Conservation (phyloP, 768 basidiomycete species). For the Psilocybe tampanensis region DNA sequence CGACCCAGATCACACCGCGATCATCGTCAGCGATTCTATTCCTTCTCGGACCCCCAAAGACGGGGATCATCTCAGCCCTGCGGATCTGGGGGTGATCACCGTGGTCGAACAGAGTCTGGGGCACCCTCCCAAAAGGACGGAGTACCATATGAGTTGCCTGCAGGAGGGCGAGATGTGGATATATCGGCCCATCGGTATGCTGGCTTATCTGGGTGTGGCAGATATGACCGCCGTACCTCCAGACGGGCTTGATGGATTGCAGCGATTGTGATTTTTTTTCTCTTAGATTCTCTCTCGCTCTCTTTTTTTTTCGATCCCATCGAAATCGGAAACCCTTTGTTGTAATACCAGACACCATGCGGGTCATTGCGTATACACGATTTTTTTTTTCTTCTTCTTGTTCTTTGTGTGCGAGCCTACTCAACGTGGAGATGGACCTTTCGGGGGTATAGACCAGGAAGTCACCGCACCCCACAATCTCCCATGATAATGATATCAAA, state of each 20-base stretch:
- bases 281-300: no score
- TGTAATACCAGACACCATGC: no score
- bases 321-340: neutral
- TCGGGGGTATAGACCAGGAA: neutral
- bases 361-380: no score
- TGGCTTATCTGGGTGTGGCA: constrained; percentile 30
- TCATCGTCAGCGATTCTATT: constrained; percentile 44
- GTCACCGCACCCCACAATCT: neutral
- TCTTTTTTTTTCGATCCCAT: neutral
- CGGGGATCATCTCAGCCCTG: constrained; percentile 36
- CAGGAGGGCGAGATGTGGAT: constrained; percentile 59
- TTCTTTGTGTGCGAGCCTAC: neutral
- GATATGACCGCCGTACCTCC: constrained; percentile 25
- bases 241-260: constrained; percentile 15
- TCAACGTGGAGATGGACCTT: neutral
- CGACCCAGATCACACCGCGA: constrained; percentile 57
- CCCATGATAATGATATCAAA: neutral
- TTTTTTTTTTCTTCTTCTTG: no score
- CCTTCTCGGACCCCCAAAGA: constrained; percentile 32
- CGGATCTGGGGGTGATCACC: constrained; percentile 44
- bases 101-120: constrained; percentile 58
- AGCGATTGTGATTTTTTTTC: constrained; percentile 5
- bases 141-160: constrained; percentile 46
- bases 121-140: constrained; percentile 36
- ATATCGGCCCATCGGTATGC: constrained; percentile 52